Evolutionary conservation across 305 asterid genomes (phyloP).

Genomic region (Fraxinus albicans): DNA sequence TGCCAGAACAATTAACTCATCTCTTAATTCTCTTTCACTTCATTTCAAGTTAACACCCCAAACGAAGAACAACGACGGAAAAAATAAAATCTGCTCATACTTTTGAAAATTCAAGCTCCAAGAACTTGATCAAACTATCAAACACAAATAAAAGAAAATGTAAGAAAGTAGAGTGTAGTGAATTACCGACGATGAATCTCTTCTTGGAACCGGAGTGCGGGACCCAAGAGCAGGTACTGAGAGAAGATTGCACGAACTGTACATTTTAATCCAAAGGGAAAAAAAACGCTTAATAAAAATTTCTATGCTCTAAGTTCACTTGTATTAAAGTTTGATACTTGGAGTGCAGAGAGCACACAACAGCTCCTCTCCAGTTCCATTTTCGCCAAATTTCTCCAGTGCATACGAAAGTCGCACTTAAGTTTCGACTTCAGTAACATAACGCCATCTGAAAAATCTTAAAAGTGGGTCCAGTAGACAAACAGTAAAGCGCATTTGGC

Average conservation of each 20-base stretch:
- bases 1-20: background rate
- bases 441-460: background rate
- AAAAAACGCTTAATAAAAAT: too few species aligned
- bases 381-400: background rate
- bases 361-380: background rate
- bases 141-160: background rate
- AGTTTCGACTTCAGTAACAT: background rate
- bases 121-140: background rate
- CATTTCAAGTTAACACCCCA: slow-evolving; percentile 12
- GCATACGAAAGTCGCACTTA: background rate
- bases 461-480: background rate
- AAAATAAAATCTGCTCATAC: background rate
- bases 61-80: background rate
- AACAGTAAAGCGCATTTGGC: background rate
- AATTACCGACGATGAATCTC: slow-evolving; percentile 31
- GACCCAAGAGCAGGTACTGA: slow-evolving; percentile 25
- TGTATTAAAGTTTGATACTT: background rate
- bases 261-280: slow-evolving; percentile 29
- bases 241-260: slow-evolving; percentile 39
- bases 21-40: slow-evolving; percentile 6
- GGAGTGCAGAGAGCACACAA: background rate
- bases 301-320: background rate
- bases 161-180: background rate
- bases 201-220: slow-evolving; percentile 21
- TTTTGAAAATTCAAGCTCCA: slow-evolving; percentile 1